A percentile compares a stretch with the other conserved stretches of the same genome.
Conservation (phyloP, 1,139 yeast genomes). For the Yamadazyma pseudoaaseri region DNA sequence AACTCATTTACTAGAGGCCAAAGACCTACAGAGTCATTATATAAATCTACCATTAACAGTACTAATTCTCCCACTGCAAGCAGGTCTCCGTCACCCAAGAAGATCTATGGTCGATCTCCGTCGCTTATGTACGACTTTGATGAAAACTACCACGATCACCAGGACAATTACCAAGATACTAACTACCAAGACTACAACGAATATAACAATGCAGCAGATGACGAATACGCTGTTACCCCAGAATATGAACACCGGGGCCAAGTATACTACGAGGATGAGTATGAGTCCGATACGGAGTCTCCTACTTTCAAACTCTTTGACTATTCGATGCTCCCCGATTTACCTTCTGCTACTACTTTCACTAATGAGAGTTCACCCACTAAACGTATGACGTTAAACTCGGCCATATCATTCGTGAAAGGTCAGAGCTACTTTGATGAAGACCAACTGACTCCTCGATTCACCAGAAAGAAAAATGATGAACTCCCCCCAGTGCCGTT, state of each 20-base stretch:
- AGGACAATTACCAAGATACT: constrained; percentile 1
- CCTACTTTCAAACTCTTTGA: constrained; percentile 36
- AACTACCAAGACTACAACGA: constrained; percentile 1
- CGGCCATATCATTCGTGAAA: constrained; percentile 21
- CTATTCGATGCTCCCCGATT: constrained; percentile 41
- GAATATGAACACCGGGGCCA: background rate
- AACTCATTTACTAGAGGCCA: constrained; percentile 7
- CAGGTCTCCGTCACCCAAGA: constrained; percentile 35
- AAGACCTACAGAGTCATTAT: no score
- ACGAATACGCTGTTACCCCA: no score
- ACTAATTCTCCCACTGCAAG: constrained; percentile 17
- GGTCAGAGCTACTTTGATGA: constrained; percentile 13
- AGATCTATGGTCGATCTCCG: constrained; percentile 18
- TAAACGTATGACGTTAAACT: constrained; percentile 18
- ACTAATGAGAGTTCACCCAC: constrained; percentile 16
- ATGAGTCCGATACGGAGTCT: constrained; percentile 18
- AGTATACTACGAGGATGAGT: background rate
- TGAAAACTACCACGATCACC: constrained; percentile 2
- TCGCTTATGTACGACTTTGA: constrained; percentile 13
- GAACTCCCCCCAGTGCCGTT: constrained; percentile 51
- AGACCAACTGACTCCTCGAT: constrained; percentile 6
- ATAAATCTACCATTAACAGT: constrained; percentile 1
- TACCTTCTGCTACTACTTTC: constrained; percentile 20
- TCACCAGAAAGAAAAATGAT: constrained; percentile 18
- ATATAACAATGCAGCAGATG: background rate